Conservation (phyloP, 2,329 filamentous ascomycete species). For the Trichoderma sp. region DNA sequence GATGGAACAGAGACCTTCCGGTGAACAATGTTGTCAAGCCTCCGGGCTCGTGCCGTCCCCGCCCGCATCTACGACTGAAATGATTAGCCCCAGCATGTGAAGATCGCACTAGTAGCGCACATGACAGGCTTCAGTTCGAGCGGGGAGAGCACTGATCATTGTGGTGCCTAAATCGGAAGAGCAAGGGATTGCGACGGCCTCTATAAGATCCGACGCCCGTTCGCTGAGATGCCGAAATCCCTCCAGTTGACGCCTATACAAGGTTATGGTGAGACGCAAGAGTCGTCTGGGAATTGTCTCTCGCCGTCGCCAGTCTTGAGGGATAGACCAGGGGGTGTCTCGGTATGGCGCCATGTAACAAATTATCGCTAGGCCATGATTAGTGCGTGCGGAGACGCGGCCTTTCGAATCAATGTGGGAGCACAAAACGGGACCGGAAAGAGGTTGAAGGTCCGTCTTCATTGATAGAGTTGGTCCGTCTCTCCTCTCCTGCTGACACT, state of each 20-base stretch:
- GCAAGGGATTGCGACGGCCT: background rate
- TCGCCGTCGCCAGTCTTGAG: background rate
- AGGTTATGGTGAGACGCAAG: background rate
- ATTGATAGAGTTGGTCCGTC: slow-evolving; percentile 7
- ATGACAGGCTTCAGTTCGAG: background rate
- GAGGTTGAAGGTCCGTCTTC: background rate
- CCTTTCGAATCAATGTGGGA: background rate
- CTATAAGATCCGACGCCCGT: background rate
- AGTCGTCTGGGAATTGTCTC: background rate
- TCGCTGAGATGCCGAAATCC: background rate
- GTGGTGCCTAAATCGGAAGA: background rate
- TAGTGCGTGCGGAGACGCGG: slow-evolving; percentile 10
- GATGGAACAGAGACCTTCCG: background rate
- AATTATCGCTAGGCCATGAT: background rate
- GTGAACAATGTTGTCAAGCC: background rate
- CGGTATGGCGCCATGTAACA: background rate
- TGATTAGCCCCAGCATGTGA: slow-evolving; percentile 1
- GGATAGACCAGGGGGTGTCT: background rate
- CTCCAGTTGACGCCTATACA: background rate
- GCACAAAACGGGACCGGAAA: slow-evolving; percentile 1
- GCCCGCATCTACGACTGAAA: background rate
- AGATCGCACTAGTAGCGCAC: background rate
- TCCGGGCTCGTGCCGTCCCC: background rate
- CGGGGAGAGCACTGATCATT: background rate
- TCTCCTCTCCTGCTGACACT: slow-evolving; percentile 11